Base-by-base conservation (phyloP, 2,329 filamentous ascomycete species). In the Arthrocladium fulminans region DNA sequence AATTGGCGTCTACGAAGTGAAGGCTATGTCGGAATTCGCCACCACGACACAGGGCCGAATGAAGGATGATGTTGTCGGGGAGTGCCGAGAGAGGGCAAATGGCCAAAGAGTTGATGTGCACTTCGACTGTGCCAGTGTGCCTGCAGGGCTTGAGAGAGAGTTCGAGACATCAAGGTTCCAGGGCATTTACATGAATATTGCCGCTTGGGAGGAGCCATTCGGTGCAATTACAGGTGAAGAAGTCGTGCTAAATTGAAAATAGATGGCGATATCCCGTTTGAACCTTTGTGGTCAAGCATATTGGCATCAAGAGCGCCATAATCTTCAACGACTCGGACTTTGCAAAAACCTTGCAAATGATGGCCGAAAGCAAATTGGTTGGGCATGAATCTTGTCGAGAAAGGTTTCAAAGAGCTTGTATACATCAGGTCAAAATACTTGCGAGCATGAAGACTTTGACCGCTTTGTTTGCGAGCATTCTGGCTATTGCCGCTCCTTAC, bases 381-480 rank as follows among this genome's bases (percentile, higher is more conserved):
- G 63, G 60, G 5, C 40, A 59, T 3, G 60, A 64, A 76, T 17
- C 60, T 80, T 8, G 74, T 79, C 0, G 69, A 79, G 22, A 68
- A 75, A 25, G 79, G 77, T 0, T 76, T 82, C 54, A 68, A 73
- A 51, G 69, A 75, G 2, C 61, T 83, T 45, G 73, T 80, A 29
- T 63, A 74, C 10, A 72, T 81, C 51, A 79, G 77, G 56, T 81
- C 22, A 83, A 83, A 63, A 75, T 83, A 22, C 54, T 83, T 20
- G 39, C 20, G 3, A 42, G 32, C 32, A 35, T 15, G 6, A 35
- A 35, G 5, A 35, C n/a, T n/a, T n/a, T n/a, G n/a, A n/a, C n/a
- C n/a, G n/a, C n/a, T n/a, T n/a, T n/a, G n/a, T n/a, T n/a, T n/a
- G n/a, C n/a, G n/a, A n/a, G n/a, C n/a, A n/a, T n/a, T n/a, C n/a